Evolutionary conservation across 2,329 filamentous ascomycete genomes (phyloP).

Genomic region (Didymosphaeria variabile): DNA sequence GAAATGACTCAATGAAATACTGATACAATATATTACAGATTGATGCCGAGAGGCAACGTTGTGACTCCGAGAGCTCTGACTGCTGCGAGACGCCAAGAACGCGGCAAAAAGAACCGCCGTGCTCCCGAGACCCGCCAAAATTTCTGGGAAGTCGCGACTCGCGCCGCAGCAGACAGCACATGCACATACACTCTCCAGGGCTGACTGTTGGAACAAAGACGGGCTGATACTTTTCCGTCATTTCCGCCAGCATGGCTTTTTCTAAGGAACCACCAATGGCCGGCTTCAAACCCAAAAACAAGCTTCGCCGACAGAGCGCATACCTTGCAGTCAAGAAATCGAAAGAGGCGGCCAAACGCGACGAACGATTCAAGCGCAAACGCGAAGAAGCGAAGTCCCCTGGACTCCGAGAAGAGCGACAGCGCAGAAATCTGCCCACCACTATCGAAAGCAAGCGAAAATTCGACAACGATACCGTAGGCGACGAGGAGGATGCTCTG

Average conservation of each 20-base stretch:
- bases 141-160: constrained; percentile 13
- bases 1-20: constrained; percentile 26
- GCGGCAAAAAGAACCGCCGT: constrained; percentile 26
- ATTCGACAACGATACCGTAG: constrained; percentile 76
- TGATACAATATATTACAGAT: constrained; percentile 33
- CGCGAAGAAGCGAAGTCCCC: constrained; percentile 88
- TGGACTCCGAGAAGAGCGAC: constrained; percentile 73
- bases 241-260: constrained; percentile 55
- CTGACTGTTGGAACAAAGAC: not conserved
- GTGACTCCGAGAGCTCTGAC: constrained; percentile 23
- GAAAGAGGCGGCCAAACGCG: constrained; percentile 76
- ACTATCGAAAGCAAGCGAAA: constrained; percentile 64
- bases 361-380: constrained; percentile 79
- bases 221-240: not conserved
- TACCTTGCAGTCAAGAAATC: constrained; percentile 83
- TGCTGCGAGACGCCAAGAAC: constrained; percentile 27
- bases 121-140: constrained; percentile 21
- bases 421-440: constrained; percentile 77
- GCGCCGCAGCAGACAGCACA: not conserved
- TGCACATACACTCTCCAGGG: not conserved
- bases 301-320: constrained; percentile 78
- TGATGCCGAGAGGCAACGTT: constrained; percentile 11
- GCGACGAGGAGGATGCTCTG: constrained; percentile 54
- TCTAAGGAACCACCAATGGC: constrained; percentile 57
- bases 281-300: constrained; percentile 73